Base-by-base conservation (phyloP, 2,329 filamentous ascomycete species). In the Basipetospora chlamydospora region DNA sequence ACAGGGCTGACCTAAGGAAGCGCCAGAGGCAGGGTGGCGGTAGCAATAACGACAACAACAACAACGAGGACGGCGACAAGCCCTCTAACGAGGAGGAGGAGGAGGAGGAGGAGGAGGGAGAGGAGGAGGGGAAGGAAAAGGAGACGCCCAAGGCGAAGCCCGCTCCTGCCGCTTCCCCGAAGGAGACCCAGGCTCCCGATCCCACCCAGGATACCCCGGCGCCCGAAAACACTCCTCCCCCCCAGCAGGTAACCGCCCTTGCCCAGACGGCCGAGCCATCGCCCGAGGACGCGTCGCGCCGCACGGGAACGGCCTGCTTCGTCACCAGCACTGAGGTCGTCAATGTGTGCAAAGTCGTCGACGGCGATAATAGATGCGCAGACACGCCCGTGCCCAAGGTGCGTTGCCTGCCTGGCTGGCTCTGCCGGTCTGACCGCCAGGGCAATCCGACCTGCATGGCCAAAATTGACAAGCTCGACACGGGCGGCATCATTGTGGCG, bases 401-500 rank as follows among this genome's bases (percentile, higher is more conserved):
- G 21, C 52, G 55, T 13, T 73, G 69, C 56, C 52, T 51, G 7
- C 46, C 52, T 4, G 60, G 58, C 25, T 54, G 61, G 39, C 52
- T 62, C 44, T 73, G 69, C 61, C 50, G 47, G 42, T 56, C 57
- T 43, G 57, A 63, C 53, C 34, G 36, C 33, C 35, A 46, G 36
- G 60, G 58, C 45, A 52, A 50, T 23, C 48, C 54, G 33, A 51
- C 59, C n/a, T 70, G 66, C 59, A 59, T 65, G 56, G 42, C 49
- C 43, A 50, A 51, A 30, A 41, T 58, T 6, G 50, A 63, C 47
- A 28, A 8, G 15, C 53, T 71, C 37, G 58, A 58, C 44, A 47
- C 58, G 2, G 55, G 55, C 28, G 67, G 63, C 42, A 55, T 67
- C 46, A 54, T 69, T 48, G 57, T 72, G 42, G 53, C 60, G 46